Base-by-base conservation (phyloP, 306 rosid species). In the Quillaja saponaria region DNA sequence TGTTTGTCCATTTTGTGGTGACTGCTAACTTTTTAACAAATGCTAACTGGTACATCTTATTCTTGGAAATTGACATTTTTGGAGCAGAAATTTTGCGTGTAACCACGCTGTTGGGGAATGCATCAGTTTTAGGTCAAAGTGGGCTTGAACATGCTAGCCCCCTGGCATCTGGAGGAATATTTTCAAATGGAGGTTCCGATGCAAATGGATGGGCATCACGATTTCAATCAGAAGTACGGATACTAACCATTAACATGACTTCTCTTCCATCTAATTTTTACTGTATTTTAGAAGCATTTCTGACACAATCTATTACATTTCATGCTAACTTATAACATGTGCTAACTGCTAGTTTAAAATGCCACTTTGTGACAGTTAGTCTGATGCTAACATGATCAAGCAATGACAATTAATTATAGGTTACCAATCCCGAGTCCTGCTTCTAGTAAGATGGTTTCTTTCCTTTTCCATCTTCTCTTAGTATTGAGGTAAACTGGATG, bases 21-120 rank as follows among this genome's bases (percentile, higher is more conserved):
- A 84, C 96, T 79, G 78, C 97, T 92, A 89, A 92, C 99, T 71
- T 84, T 83, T 75, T 85, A 85, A 89, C 90, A 71, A 94, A 83
- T 94, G 97, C 97, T 94, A 86, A 91, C 96, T 76, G 97, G 96
- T 91, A 87, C 95, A 85, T 91, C 83, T 90, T 85, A 71, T 86
- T 84, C 95, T 91, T 91, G 97, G 64, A 91, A 87, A 91, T 87
- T 91, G 97, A 87, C 96, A 84, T 94, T 92, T 86, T 85, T 94
- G 97, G 97, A 94, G 97, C 99, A 94, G 99, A 94, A 94, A 89
- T 94, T 80, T 73, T 87, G 97, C 99, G 99, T 89, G 99, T 94
- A 87, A 94, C 99, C 76, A 84, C 95, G 65, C 90, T 94, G 88
- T 81, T 92, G 95, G 96, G 96, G 97, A 92, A 89, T 79, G 97